phyloP scores from a whole-genome alignment of 208 protist species.

The Leishmania lainsoni region DNA sequence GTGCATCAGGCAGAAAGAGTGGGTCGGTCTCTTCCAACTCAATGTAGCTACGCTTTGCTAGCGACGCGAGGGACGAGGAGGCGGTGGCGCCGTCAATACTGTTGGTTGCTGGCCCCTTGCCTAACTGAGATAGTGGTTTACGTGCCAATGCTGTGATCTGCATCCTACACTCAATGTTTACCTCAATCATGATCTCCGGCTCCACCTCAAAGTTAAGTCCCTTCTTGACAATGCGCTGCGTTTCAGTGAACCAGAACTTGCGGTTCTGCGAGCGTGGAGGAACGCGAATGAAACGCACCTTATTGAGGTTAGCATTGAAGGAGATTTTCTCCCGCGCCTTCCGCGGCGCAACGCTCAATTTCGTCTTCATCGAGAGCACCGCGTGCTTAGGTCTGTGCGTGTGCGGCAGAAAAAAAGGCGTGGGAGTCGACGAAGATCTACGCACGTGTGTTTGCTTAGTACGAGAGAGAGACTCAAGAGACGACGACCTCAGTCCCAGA shows the following conservation, averaged over 20 bases:
- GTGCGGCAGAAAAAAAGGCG: neutral
- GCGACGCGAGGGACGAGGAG: conserved; percentile 13
- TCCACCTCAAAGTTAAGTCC: conserved; percentile 77
- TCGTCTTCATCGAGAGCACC: neutral
- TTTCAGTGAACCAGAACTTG: conserved; percentile 85
- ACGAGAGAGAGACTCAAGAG: neutral
- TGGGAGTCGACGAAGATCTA: neutral
- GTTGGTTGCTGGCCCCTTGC: conserved; percentile 5
- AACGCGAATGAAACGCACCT: conserved; percentile 69
- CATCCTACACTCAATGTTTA: conserved; percentile 72
- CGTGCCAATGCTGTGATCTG: conserved; percentile 66
- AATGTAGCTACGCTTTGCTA: conserved; percentile 31
- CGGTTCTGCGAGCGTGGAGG: conserved; percentile 76
- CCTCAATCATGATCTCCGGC: conserved; percentile 58
- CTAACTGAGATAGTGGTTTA: conserved; percentile 17
- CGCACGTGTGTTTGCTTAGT: neutral
- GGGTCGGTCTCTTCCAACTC: conserved; percentile 42
- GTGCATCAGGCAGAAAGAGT: conserved; percentile 10
- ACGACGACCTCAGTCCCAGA: neutral
- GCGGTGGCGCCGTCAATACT: conserved; percentile 4
- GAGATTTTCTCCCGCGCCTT: conserved; percentile 50
- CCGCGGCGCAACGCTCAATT: neutral
- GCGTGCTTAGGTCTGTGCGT: neutral
- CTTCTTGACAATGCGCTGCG: conserved; percentile 70
- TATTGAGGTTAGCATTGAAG: conserved; percentile 68